Evolutionary conservation across 1,284 basidiomycete genomes (phyloP), one percentile per base, ranked within the genome.

Genomic region (Porodaedalea pini): DNA sequence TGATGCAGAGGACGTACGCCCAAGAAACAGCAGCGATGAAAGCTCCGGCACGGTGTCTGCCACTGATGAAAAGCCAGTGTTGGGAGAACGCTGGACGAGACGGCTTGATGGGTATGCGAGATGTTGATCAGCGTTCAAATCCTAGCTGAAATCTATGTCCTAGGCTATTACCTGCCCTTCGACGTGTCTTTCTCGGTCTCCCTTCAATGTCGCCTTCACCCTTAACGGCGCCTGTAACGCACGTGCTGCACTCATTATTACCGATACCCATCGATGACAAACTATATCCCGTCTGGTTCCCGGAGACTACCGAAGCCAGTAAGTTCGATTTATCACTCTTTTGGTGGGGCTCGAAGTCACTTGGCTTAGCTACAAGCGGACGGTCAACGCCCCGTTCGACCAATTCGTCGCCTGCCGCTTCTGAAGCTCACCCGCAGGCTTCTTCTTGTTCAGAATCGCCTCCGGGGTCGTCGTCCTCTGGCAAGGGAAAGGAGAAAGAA

Each of bases 161-260:
- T 45, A 86, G 85, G 19, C 68, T 88, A 41, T 73, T 88, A 31
- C 74, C 80, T 17, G 77, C 83, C 3, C 74, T 88, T 17, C 73
- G 88, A 36, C 80, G 80, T 37, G 75, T 81, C 5, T 90, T 90
- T 69, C 77, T 82, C 57, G 69, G 75, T 21, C 76, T 88, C 25
- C 80, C 85, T 2, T 76, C 79, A 2, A 77, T 80, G 4, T 82
- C 78, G 56, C 78, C 81, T 13, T 75, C 75, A 3, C 90, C 88
- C 2, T 71, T 92, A 36, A 73, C 80, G 1, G 66, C 82, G 0
- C 90, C 90, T 0, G 73, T 92, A 50, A 83, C 86, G 1, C 85
- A 92, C 63, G 78, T 85, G 58, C 84, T 92, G 39, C 89, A 92
- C 65, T 73, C 82, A 2, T 75, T 92, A 49, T 86, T 92, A 61